phyloP scores from a whole-genome alignment of 169 alveolate genomes.

The Plasmodium vivax region DNA sequence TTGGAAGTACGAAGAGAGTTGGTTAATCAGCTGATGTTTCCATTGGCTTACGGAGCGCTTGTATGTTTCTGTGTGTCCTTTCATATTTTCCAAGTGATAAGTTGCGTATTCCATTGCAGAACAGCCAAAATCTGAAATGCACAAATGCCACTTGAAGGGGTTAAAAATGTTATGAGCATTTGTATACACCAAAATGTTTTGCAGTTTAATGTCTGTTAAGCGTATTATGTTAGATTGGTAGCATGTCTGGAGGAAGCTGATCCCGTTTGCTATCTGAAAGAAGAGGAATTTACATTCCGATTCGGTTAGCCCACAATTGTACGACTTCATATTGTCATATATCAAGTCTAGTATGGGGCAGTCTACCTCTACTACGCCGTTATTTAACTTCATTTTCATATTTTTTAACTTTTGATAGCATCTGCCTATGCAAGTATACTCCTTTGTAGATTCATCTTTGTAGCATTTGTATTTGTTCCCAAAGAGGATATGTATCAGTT shows the following conservation, averaged over 20 bases:
- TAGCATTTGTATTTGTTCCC: constrained; percentile 57
- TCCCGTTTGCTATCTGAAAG: constrained; percentile 81
- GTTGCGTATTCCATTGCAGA: constrained; percentile 78
- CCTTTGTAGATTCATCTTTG: constrained; percentile 5
- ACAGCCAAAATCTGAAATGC: constrained; percentile 86
- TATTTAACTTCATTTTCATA: constrained; percentile 49
- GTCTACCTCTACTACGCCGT: constrained; percentile 27
- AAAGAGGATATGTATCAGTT: constrained; percentile 50
- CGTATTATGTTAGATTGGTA: constrained; percentile 84
- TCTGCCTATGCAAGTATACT: constrained; percentile 35
- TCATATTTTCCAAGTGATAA: constrained; percentile 54
- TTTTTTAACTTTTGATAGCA: constrained; percentile 69
- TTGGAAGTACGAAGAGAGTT: constrained; percentile 60
- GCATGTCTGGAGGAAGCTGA: constrained; percentile 82
- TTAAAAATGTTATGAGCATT: constrained; percentile 73
- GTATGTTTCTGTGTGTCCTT: constrained; percentile 7
- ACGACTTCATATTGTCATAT: constrained; percentile 54
- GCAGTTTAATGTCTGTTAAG: constrained; percentile 82
- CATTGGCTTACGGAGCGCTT: constrained; percentile 34
- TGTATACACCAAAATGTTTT: constrained; percentile 82
- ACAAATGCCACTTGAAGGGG: constrained; percentile 82
- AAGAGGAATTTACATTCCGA: constrained; percentile 81
- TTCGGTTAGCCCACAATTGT: constrained; percentile 80
- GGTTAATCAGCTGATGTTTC: constrained; percentile 58
- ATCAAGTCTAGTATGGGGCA: constrained; percentile 30